Percentiles rank a stretch among this genome's conserved stretches.
These are phyloP conservation scores for Pseudogymnoascus sp. DNA, from an alignment of 2,329 filamentous ascomycete species.

Conservation along the genomic window DNA sequence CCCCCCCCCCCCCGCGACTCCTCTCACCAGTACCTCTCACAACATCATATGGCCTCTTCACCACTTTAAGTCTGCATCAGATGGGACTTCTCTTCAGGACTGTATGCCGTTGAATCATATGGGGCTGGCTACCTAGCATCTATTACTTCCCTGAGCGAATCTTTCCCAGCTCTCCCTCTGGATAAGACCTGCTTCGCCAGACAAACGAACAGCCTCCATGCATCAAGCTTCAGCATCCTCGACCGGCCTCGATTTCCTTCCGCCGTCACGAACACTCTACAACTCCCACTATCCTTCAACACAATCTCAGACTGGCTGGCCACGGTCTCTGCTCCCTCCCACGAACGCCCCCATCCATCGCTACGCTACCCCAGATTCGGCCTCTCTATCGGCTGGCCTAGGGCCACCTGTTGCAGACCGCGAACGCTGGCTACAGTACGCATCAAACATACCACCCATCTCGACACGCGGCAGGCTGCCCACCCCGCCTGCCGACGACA, in stretches of 20 bases:
- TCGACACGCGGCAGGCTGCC: constrained; percentile 34
- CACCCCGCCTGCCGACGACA: constrained; percentile 45
- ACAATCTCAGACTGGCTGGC: constrained; percentile 9
- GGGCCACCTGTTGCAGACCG: background rate
- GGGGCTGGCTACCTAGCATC: constrained; percentile 1
- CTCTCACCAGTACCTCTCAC: background rate
- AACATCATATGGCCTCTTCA: background rate
- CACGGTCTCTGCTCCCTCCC: constrained; percentile 1
- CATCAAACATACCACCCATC: constrained; percentile 21
- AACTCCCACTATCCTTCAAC: constrained; percentile 2
- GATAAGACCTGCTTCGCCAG: background rate
- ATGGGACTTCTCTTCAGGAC: background rate
- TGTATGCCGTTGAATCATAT: background rate
- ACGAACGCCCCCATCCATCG: background rate
- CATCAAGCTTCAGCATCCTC: constrained; percentile 27
- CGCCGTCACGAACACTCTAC: constrained; percentile 15
- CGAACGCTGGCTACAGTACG: constrained; percentile 15
- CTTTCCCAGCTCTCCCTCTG: background rate
- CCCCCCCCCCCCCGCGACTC: background rate
- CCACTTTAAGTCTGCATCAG: background rate
- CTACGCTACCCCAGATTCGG: background rate
- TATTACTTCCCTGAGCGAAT: background rate
- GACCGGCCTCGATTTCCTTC: constrained; percentile 25
- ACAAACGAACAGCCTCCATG: constrained; percentile 22
- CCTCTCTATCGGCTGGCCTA: background rate